Evolutionary conservation across 805 yeast species (phyloP), one percentile per base, ranked within the genome.

Genomic region (Scheffersomyces amazonensis): DNA sequence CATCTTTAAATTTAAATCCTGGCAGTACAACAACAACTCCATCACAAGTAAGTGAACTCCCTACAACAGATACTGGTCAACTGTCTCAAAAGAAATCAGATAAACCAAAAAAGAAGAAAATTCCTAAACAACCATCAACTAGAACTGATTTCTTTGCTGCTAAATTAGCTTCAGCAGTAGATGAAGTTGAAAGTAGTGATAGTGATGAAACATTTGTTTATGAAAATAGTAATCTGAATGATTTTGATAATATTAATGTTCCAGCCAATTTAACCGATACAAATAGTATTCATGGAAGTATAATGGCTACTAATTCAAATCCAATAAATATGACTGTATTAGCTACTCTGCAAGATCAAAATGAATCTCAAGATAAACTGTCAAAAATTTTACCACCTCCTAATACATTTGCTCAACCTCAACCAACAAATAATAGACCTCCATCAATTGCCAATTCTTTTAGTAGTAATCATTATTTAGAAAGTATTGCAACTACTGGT

Each of bases 181-280:
- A 85, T 46, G 96, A 88, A 50, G 90, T 80, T 31, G 87, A 85
- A 43, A 80, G 85, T 29, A 82, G 90, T 23, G 97, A 90, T 57
- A 80, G 89, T 18, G 96, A 90, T 49, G 99, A 93, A 58, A 88
- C 96, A 1, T 91, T 93, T 71, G 96, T 91, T n/a, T 91, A 91
- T 58, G 97, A 90, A 52, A 78, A 69, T 34, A 62, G 54, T 34
- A 48, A 49, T 34, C 46, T 49, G 20, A 58, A 56, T 42, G 62
- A 57, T 31, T 52, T 40, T 24, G 63, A 56, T 17, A 39, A 42
- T 15, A 24, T 20, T 12, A 35, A 34, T 20, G 31, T 23, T 19
- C 24, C 32, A 9, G 33, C 36, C 24, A 42, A 43, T 31, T 36
- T 35, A 30, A 50, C 40, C 19, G 44, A 37, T 34, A 34, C 35